Conservation (phyloP, 2,329 filamentous ascomycete species). For the Scytalidium sp. region DNA sequence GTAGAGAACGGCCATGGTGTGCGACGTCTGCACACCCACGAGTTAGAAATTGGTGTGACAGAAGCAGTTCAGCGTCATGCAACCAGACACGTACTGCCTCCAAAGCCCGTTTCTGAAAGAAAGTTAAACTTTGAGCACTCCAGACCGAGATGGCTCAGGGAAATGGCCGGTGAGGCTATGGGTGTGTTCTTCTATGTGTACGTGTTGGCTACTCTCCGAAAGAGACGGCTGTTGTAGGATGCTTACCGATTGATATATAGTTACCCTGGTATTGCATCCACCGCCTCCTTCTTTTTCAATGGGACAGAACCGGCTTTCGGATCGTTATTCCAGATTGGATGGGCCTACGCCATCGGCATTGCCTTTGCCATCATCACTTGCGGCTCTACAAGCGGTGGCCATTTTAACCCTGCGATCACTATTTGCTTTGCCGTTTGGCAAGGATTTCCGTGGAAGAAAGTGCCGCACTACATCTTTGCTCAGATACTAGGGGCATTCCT, state of each 20-base stretch:
- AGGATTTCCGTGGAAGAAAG: conserved; percentile 57
- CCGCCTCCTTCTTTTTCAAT: conserved; percentile 48
- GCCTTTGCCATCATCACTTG: conserved; percentile 57
- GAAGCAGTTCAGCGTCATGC: conserved; percentile 50
- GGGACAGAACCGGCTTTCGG: conserved; percentile 40
- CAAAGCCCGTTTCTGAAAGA: conserved; percentile 48
- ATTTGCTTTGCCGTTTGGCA: conserved; percentile 47
- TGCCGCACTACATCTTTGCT: conserved; percentile 52
- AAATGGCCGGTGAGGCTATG: conserved; percentile 53
- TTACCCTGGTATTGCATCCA: conserved; percentile 50
- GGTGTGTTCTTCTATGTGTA: conserved; percentile 55
- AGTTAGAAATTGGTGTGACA: conserved; percentile 49
- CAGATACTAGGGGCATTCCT: conserved; percentile 56
- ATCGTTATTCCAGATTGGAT: conserved; percentile 53
- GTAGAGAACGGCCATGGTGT: conserved; percentile 19
- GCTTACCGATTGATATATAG: conserved; percentile 10
- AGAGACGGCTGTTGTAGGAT: not conserved
- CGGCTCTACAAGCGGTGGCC: conserved; percentile 50
- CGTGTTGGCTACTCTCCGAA: conserved; percentile 3
- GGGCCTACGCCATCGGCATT: conserved; percentile 54
- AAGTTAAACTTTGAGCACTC: conserved; percentile 52
- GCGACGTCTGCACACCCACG: conserved; percentile 19
- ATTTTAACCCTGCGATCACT: conserved; percentile 52
- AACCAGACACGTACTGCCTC: conserved; percentile 44
- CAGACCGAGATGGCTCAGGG: conserved; percentile 50